phyloP scores from a whole-genome alignment of 106 monocot species.

The Dendrobium chrysotoxum region DNA sequence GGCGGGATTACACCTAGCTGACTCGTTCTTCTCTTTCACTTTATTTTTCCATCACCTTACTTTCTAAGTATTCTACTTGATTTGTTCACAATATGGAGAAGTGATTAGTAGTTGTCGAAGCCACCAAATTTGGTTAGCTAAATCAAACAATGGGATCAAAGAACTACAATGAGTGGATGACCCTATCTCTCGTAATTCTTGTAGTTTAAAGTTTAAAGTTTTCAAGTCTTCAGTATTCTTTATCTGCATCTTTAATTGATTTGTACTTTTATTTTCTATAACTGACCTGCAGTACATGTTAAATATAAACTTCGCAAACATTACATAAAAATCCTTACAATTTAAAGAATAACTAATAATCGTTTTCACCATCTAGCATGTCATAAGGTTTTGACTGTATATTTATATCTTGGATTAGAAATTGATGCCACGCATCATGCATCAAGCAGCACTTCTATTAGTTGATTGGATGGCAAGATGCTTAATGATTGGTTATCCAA shows the following conservation, averaged over 20 bases:
- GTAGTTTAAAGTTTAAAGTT: neutral
- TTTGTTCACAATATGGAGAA: neutral
- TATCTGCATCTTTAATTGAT: neutral
- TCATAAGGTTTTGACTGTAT: neutral
- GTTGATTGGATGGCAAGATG: neutral
- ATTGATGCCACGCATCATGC: neutral
- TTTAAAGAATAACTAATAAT: neutral
- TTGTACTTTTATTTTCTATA: neutral
- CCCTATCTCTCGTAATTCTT: too few relatives aligned
- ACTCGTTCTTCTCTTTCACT: too few relatives aligned
- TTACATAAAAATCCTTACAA: neutral
- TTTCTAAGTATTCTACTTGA: neutral
- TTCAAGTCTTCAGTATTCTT: neutral
- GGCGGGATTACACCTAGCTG: too few relatives aligned
- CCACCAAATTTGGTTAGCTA: too few relatives aligned
- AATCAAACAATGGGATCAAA: too few relatives aligned
- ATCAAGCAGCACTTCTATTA: neutral
- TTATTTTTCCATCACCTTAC: too few relatives aligned
- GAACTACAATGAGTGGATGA: too few relatives aligned
- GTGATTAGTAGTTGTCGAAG: neutral
- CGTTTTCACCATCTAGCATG: neutral
- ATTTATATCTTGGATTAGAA: neutral
- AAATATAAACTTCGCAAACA: neutral
- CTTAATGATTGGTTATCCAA: neutral
- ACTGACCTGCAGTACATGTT: neutral